Evolutionary conservation across 495 filamentous ascomycete genomes (phyloP), one percentile per base, ranked within the genome.

Genomic region (Hyphodiscus hymeniophilus): DNA sequence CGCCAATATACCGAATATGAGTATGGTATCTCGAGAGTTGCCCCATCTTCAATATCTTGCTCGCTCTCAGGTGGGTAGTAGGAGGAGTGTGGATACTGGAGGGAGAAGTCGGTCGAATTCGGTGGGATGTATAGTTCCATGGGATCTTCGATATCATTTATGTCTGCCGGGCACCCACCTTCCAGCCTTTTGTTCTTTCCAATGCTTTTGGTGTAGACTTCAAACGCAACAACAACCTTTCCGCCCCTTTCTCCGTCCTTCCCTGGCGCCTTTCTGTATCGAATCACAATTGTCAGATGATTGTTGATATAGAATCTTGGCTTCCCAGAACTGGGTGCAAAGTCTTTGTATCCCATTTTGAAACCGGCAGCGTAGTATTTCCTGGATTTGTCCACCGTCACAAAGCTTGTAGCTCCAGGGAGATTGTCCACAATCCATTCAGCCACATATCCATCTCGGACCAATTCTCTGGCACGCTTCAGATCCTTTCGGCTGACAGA

Each of bases 381-480:
- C 54, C 82, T 79, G 44, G 75, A 80, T 62, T 87, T 88, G 62
- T 96, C 90, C 12, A 87, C 83, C 0, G 87, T 94, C 36, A 95
- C 88, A 57, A 95, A 96, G 60, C 82, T 89, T 3, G 90, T 95
- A 33, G 90, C 90, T 7, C 90, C 90, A 8, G 90, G 90, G 21
- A 96, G 72, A 51, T 96, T 96, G 62, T 96, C 90, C 35, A 91
- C 87, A 57, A 96, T 96, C 90, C 90, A 96, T 63, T 96, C 90
- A 2, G 82, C 84, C 34, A 94, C 85, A 63, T 94, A 95, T 33
- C 88, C 88, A 45, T 89, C 78, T 50, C 74, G 76, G 36, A 95
- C 81, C 53, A 96, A 67, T 48, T 89, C 70, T 40, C 76, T 77
- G 5, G 84, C 87, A 61, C 79, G 75, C 59, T 81, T 79, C 45